phyloP scores from a whole-genome alignment of 495 filamentous ascomycete species.

The Delitschia confertaspora region DNA sequence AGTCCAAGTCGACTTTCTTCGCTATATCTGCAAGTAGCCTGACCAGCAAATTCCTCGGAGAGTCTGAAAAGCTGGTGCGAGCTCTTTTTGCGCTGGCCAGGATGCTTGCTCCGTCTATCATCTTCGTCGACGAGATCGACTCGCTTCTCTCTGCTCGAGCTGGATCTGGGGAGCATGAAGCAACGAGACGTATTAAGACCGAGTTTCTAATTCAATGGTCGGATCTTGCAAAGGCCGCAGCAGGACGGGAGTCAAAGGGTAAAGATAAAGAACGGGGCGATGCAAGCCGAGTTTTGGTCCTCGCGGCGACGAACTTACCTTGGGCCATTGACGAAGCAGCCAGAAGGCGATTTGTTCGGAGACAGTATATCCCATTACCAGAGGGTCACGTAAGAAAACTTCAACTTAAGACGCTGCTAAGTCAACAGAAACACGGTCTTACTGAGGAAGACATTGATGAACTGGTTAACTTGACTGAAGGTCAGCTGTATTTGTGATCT shows the following conservation, averaged over 20 bases:
- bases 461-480: conserved; percentile 77
- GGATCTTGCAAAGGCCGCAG: conserved; percentile 83
- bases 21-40: conserved; percentile 89
- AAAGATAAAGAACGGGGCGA: conserved; percentile 67
- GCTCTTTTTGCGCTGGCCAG: conserved; percentile 89
- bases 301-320: conserved; percentile 92
- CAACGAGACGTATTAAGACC: conserved; percentile 89
- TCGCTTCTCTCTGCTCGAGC: conserved; percentile 79
- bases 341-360: conserved; percentile 77
- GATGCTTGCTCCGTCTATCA: conserved; percentile 85
- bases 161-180: conserved; percentile 81
- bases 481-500: too few relatives aligned
- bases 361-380: conserved; percentile 93
- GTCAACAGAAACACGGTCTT: conserved; percentile 82
- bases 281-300: conserved; percentile 78
- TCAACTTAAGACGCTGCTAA: conserved; percentile 68
- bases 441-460: conserved; percentile 60
- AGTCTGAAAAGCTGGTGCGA: conserved; percentile 92
- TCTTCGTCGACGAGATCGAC: conserved; percentile 99
- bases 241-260: conserved; percentile 65
- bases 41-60: conserved; percentile 92
- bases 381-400: conserved; percentile 68
- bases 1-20: conserved; percentile 93
- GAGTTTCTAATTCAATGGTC: conserved; percentile 98
- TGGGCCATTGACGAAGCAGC: conserved; percentile 99